phyloP scores from a whole-genome alignment of 306 rosid genomes.

The Quercus gilva region DNA sequence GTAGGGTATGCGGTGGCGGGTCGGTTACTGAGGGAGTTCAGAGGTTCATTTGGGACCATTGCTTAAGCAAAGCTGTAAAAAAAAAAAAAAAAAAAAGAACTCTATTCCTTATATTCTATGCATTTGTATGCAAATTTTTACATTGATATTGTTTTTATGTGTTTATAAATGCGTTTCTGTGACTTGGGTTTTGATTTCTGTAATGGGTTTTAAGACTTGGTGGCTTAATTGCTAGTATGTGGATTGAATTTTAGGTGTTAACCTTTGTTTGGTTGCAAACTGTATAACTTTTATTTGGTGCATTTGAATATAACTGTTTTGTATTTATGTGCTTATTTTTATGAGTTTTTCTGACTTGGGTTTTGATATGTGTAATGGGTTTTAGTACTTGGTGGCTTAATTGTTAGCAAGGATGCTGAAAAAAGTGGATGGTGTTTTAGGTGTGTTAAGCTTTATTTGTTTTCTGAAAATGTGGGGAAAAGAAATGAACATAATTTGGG shows the following conservation, averaged over 20 bases:
- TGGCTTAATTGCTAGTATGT: not conserved
- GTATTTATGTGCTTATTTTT: no score
- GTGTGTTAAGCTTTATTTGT: no score
- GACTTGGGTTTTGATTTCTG: no score
- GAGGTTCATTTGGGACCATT: constrained; percentile 68
- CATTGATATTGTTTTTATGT: not conserved
- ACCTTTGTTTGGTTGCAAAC: not conserved
- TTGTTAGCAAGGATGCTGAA: no score
- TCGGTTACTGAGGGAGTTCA: constrained; percentile 62
- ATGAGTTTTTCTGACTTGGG: no score
- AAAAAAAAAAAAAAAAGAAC: not conserved
- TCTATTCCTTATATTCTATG: not conserved
- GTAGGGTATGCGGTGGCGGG: constrained; percentile 74
- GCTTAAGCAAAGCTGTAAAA: constrained; percentile 49
- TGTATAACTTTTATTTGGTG: no score
- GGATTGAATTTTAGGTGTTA: not conserved
- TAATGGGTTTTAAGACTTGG: not conserved
- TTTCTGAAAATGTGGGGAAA: not conserved
- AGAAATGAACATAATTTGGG: not conserved
- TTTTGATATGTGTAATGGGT: no score
- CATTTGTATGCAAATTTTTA: not conserved
- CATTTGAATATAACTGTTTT: no score
- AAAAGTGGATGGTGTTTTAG: no score
- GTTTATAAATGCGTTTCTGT: not conserved
- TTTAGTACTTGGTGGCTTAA: no score